Conservation (phyloP, 495 filamentous ascomycete species). For the Neurospora cerealis region DNA sequence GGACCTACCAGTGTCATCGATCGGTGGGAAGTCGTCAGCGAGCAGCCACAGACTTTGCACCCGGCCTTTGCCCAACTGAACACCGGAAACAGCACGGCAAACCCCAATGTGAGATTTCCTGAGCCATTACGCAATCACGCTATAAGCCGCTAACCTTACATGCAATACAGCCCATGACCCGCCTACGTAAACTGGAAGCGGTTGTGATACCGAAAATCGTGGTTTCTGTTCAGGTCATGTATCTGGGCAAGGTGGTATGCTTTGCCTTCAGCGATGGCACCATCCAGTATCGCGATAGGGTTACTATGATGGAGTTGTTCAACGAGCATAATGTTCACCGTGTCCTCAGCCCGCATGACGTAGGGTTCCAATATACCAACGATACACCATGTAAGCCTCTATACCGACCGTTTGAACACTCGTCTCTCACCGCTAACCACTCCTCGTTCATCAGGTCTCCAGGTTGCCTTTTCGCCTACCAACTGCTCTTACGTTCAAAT, state of each 20-base stretch:
- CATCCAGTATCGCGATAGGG: slow-evolving; percentile 64
- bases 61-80: slow-evolving; percentile 65
- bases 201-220: slow-evolving; percentile 55
- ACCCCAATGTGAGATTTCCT: background rate
- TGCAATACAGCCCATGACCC: slow-evolving; percentile 45
- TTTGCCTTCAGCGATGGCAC: slow-evolving; percentile 67
- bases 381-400: slow-evolving; percentile 37
- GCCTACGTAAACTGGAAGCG: slow-evolving; percentile 57
- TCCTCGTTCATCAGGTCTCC: slow-evolving; percentile 36
- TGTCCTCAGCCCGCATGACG: slow-evolving; percentile 59
- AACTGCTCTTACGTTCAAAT: slow-evolving; percentile 55
- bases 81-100: slow-evolving; percentile 38
- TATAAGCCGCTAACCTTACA: slow-evolving; percentile 10
- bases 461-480: slow-evolving; percentile 66
- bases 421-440: slow-evolving; percentile 7
- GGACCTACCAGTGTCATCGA: slow-evolving; percentile 59
- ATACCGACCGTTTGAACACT: slow-evolving; percentile 11
- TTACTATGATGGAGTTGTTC: slow-evolving; percentile 54
- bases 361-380: slow-evolving; percentile 57
- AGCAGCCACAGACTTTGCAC: slow-evolving; percentile 51
- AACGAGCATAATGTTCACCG: slow-evolving; percentile 50
- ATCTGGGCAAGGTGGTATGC: slow-evolving; percentile 57
- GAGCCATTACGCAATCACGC: background rate
- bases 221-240: slow-evolving; percentile 54
- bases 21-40: slow-evolving; percentile 63